Percentiles rank a stretch among this genome's conserved stretches.
These are phyloP conservation scores for Cryptococcus sp. DNA, from an alignment of 1,284 basidiomycete genomes.

Conservation along the genomic window DNA sequence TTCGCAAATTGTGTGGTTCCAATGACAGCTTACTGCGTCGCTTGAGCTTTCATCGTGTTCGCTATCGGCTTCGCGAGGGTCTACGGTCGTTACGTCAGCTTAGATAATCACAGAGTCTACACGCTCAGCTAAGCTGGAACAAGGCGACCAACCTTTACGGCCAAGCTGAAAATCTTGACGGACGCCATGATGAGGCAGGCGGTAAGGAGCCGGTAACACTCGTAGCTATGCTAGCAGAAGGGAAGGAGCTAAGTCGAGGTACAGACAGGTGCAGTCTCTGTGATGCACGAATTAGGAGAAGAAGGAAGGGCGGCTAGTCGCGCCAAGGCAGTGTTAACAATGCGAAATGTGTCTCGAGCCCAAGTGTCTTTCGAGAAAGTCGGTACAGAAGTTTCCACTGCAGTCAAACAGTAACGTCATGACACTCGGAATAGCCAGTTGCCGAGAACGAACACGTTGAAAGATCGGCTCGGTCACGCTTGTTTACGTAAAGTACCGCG, in stretches of 20 bases:
- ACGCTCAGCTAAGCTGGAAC: background rate
- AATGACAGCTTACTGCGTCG: slow-evolving; percentile 64
- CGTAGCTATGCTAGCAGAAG: background rate
- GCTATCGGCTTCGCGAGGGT: slow-evolving; percentile 84
- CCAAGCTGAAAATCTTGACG: slow-evolving; percentile 66
- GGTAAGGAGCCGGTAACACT: background rate
- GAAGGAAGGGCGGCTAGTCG: no score
- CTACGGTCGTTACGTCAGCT: slow-evolving; percentile 52
- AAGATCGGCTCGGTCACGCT: no score
- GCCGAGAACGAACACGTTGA: no score
- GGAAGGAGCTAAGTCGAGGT: background rate
- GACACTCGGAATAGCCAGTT: no score
- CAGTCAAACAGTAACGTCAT: no score
- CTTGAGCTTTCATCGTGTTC: slow-evolving; percentile 70
- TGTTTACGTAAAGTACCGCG: no score
- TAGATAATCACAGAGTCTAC: background rate
- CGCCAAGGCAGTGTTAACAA: no score
- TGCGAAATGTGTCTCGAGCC: no score
- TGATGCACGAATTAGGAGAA: no score
- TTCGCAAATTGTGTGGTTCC: background rate
- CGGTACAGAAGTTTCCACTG: no score
- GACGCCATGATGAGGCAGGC: slow-evolving; percentile 59
- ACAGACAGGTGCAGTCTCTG: no score
- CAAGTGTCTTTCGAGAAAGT: no score
- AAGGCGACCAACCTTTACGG: slow-evolving; percentile 62